Base-by-base conservation (phyloP, 2,329 filamentous ascomycete species). In the Colletotrichum viniferum region DNA sequence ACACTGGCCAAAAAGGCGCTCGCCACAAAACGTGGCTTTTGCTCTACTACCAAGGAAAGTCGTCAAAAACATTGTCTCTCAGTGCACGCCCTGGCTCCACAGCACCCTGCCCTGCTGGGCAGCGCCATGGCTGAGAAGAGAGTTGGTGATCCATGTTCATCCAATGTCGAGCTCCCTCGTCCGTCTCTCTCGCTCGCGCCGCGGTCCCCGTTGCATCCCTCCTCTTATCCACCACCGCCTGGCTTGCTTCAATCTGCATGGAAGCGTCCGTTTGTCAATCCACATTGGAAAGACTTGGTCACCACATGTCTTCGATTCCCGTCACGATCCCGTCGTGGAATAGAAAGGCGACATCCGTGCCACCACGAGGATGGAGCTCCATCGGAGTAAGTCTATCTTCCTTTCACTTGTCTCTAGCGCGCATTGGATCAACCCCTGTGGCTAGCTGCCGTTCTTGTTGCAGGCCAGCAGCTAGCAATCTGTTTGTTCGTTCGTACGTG, bases 21-120 rank as follows among this genome's bases (percentile, higher is more conserved):
- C 43, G 69, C 63, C 73, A 73, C 69, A 75, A 68, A 75, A 75
- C 73, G 73, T 74, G 73, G 69, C 28, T 72, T 43, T 43, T 43
- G 34, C 38, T 43, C 52, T 62, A 18, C 56, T 48, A 43, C 26
- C 26, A 48, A 48, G 48, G 38, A 26, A 48, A 69, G 30, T 21
- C 61, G 66, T 74, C 38, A 65, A 52, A 30, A 43, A 43, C n/a
- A 52, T 61, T 58, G 72, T 71, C 38, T 66, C 69, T 74, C 52
- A 14, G 36, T 55, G 24, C 69, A 74, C 62, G 34, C 61, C 72
- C 68, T 66, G 67, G 38, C 68, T 36, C 62, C 62, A 72, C 69
- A 36, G 12, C 48, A 38, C 26, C 34, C 28, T 52, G 28, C 55
- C 55, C 36, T 34, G 56, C 28, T 18, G n/a, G 24, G 52, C 24